These are phyloP conservation scores for Amoebophrya sp. DNA, from an alignment of 169 alveolate genomes.

Conservation along the genomic window DNA sequence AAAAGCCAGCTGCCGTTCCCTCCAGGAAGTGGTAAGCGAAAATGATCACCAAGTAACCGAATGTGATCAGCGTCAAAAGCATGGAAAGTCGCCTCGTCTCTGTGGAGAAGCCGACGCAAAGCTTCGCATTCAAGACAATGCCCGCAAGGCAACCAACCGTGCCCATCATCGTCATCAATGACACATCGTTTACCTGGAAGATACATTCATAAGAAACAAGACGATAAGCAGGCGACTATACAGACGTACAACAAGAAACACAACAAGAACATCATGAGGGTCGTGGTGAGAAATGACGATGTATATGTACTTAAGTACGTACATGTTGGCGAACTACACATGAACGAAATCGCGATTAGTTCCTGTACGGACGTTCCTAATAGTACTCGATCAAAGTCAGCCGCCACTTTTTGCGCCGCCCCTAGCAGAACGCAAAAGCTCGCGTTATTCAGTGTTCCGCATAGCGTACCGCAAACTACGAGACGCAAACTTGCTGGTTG, in stretches of 20 bases:
- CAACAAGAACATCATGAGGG: too few species aligned
- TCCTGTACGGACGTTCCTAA: too few species aligned
- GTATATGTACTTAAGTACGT: too few species aligned
- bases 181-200: neutral
- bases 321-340: too few species aligned
- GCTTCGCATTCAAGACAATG: neutral
- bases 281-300: too few species aligned
- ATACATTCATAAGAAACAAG: too few species aligned
- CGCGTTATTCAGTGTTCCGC: neutral
- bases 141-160: neutral
- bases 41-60: neutral
- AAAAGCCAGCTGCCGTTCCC: neutral
- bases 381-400: too few species aligned
- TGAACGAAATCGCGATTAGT: too few species aligned
- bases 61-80: neutral
- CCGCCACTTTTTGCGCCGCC: neutral
- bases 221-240: too few species aligned
- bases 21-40: neutral
- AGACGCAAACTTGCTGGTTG: too few species aligned
- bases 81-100: neutral
- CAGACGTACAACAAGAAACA: too few species aligned
- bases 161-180: neutral
- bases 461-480: neutral
- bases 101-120: neutral
- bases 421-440: conserved; percentile 19